Base-by-base conservation (phyloP, 371 early-diverging fungal species). In the Chytridium lagenaria region DNA sequence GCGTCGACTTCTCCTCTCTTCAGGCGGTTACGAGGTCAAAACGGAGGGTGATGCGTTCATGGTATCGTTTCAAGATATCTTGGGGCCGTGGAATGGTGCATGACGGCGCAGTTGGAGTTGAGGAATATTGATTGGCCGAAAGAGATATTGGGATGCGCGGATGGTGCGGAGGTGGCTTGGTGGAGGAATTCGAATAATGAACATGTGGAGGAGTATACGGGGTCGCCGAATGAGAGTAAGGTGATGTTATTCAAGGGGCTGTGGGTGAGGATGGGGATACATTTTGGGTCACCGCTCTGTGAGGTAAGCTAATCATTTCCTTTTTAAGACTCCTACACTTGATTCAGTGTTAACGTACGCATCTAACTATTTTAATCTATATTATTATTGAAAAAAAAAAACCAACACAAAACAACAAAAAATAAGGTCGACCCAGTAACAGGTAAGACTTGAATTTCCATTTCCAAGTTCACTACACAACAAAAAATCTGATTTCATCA, bases 11-110 rank as follows among this genome's bases (percentile, higher is more conserved):
- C 83, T 98, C 50, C 86, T 93, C 52, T 88, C 87, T 49, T 89
- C 92, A 44, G 95, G 95, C 39, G 98, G 98, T 23, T 98, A 97
- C 76, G 98, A 98, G 79, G 98, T 98, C 61, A 97, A 97, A 79
- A 97, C 96, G 1, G 98, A 98, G 86, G 98, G 98, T 44, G 98
- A 98, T 78, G 95, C 96, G 0, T 93, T 97, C 77, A 96, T 96
- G 94, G 95, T 96, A 31, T 91, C 92, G 68, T 98, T 98, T 83
- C 91, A 93, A 38, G 91, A 93, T 59, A 90, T 93, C 1, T 85
- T 92, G 2, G 87, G 26, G 98, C 98, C 0, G 81, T 96, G 70
- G 81, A 94, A 19, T 98, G 95, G 94, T 95, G 96, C 76, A 83
- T 96, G 72, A 91, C 91, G 1, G 96, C 94, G 0, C 98, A 98